phyloP scores from a whole-genome alignment of 139 green algal genomes.

The Pseudopediastrum boryanum region DNA sequence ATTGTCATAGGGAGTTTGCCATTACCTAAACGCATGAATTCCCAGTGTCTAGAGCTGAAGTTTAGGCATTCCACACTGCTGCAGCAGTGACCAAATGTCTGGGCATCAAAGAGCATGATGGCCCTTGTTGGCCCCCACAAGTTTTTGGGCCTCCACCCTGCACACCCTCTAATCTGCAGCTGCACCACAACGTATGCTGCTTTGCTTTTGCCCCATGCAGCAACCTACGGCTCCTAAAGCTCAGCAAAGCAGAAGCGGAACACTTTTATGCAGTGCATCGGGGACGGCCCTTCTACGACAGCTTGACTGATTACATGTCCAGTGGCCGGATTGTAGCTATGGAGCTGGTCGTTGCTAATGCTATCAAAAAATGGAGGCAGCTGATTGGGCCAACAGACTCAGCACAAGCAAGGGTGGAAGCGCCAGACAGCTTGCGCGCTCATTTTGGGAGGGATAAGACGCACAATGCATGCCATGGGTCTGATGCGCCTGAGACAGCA shows the following conservation, averaged over 20 bases:
- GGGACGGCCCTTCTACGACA: constrained; percentile 73
- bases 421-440: constrained; percentile 66
- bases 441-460: constrained; percentile 64
- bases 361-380: constrained; percentile 64
- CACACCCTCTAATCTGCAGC: too few relatives aligned
- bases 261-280: constrained; percentile 77
- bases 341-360: constrained; percentile 68
- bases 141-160: too few relatives aligned
- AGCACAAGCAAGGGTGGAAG: constrained; percentile 51
- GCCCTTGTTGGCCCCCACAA: too few relatives aligned
- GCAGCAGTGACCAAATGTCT: too few relatives aligned
- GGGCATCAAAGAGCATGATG: too few relatives aligned
- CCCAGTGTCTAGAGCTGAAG: too few relatives aligned
- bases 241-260: constrained; percentile 63
- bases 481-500: constrained; percentile 67
- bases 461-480: constrained; percentile 76
- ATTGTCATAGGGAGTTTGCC: too few relatives aligned
- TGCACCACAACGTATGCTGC: too few relatives aligned
- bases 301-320: constrained; percentile 74
- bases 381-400: constrained; percentile 43
- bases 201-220: constrained; percentile 35
- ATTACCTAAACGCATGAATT: too few relatives aligned
- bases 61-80: too few relatives aligned
- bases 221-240: constrained; percentile 64
- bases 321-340: constrained; percentile 74